Evolutionary conservation across 805 yeast genomes (phyloP).

Genomic region (Soucietia sequanensis): DNA sequence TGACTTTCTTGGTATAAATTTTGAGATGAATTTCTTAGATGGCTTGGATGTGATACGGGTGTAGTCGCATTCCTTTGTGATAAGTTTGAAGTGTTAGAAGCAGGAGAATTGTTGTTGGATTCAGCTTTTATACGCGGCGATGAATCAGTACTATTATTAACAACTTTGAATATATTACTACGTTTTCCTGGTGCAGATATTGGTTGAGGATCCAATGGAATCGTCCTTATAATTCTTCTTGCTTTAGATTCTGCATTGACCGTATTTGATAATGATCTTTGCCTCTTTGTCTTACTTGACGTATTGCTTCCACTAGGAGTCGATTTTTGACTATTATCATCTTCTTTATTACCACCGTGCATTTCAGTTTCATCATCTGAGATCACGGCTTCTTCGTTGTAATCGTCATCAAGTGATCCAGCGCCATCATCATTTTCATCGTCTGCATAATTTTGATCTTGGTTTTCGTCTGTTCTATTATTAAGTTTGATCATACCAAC

Average conservation of each 20-base stretch:
- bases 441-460: constrained; percentile 19
- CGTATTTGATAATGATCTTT: constrained; percentile 52
- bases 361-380: constrained; percentile 18
- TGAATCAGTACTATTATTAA: constrained; percentile 24
- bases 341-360: constrained; percentile 6
- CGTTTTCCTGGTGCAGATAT: constrained; percentile 44
- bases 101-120: background rate
- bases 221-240: constrained; percentile 69
- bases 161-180: constrained; percentile 38
- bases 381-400: constrained; percentile 20
- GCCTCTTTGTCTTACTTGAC: constrained; percentile 32
- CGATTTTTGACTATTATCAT: constrained; percentile 23
- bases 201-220: constrained; percentile 83
- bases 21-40: constrained; percentile 2
- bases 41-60: background rate
- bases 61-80: background rate
- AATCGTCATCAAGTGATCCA: constrained; percentile 18
- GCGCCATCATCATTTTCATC: constrained; percentile 31
- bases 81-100: background rate
- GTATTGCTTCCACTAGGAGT: constrained; percentile 40
- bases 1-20: constrained; percentile 2
- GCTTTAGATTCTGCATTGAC: constrained; percentile 70
- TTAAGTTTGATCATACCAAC: constrained; percentile 77
- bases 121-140: constrained; percentile 1
- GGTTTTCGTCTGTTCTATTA: constrained; percentile 26